Evolutionary conservation across 2,329 filamentous ascomycete species (phyloP), one percentile per base, ranked within the genome.

Genomic region (Mycosphaerella sp.): DNA sequence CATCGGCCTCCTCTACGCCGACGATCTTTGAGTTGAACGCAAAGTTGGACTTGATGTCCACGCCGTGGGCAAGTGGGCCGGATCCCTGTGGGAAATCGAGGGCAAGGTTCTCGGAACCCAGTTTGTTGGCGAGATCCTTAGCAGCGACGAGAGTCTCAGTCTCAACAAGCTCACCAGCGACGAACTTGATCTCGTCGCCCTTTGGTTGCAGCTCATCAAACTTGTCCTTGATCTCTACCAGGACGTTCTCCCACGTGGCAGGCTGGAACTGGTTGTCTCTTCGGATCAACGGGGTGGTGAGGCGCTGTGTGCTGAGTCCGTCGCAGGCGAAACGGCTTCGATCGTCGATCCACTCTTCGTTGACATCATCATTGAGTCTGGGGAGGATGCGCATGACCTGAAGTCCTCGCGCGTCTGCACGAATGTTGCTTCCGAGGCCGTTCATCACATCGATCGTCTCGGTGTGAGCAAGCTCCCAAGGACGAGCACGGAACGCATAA

Each of bases 311-410:
- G 81, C 91, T 95, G 62, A 98, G 80, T 47, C 93, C 93, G 71
- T 98, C 93, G 71, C 91, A 95, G 41, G 93, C 92, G 71, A 97
- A 98, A 61, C 93, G 84, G 40, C 89, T 85, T 80, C 97, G 98
- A 78, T 98, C 93, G 74, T 97, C 93, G 72, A 98, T 97, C 93
- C 93, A 98, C 74, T 98, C 93, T 77, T 98, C 93, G 73, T 98
- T 98, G 66, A 98, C 84, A 66, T 97, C 91, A 70, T 98, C 93
- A 71, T 98, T 98, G 58, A 98, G 80, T 66, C 93, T 83, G 56
- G 93, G 93, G 12, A 96, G 70, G 57, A 98, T 80, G 65, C 93
- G 86, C 91, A 98, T 95, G 48, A 98, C 92, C 75, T 97, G 91
- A 62, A 96, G 78, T 56, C 93, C 93, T 67, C 93, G 84, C 54